Evolutionary conservation across 192 early-diverging fungal genomes (phyloP).

Genomic region (Chytriomyces hyalinus): DNA sequence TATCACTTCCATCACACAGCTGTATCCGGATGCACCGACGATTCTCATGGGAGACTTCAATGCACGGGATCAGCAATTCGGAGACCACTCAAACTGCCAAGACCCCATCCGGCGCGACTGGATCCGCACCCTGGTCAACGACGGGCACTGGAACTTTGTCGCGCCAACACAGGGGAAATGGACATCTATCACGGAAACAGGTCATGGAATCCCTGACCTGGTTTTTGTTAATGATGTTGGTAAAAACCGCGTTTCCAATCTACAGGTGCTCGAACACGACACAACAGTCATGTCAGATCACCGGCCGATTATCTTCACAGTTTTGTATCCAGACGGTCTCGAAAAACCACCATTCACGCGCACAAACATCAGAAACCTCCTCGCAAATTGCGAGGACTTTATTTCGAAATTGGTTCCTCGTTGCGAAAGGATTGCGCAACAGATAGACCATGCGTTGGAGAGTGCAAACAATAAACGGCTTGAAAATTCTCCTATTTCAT

Average conservation of each 20-base stretch:
- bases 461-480: too few relatives aligned
- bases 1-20: neutral
- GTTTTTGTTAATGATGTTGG: neutral
- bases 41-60: neutral
- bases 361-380: neutral
- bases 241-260: neutral
- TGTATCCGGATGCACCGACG: neutral
- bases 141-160: neutral
- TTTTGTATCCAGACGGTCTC: neutral
- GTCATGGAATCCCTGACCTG: neutral
- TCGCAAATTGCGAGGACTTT: neutral
- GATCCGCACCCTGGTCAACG: neutral
- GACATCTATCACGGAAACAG: neutral
- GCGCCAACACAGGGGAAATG: neutral
- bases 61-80: neutral
- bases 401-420: neutral
- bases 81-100: neutral
- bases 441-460: too few relatives aligned
- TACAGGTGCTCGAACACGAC: neutral
- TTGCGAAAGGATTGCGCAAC: too few relatives aligned
- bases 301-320: neutral
- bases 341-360: neutral
- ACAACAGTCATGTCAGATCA: neutral
- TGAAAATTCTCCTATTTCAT: too few relatives aligned
- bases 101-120: neutral